Evolutionary conservation across 352 stramenopile species (phyloP).

Genomic region (Phytopythium vexans): DNA sequence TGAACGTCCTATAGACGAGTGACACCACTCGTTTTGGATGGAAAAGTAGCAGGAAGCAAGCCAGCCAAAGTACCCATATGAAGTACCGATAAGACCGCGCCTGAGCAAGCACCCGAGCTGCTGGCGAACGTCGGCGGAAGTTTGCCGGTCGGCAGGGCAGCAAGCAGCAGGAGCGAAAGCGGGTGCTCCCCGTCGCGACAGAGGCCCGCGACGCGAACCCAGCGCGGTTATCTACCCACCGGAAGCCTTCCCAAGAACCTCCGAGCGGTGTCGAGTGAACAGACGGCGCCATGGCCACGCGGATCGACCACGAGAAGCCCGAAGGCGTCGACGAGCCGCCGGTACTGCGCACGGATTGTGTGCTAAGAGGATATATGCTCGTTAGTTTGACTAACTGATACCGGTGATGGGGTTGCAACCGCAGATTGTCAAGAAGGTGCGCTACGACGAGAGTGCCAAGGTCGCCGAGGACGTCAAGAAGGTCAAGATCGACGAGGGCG

Average conservation of each 20-base stretch:
- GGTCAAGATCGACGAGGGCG: slow-evolving; percentile 35
- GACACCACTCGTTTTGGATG: background rate
- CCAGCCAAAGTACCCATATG: slow-evolving; percentile 5
- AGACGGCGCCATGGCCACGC: slow-evolving; percentile 47
- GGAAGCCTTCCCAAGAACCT: background rate
- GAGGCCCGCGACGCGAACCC: background rate
- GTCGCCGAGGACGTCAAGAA: slow-evolving; percentile 48
- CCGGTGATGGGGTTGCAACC: background rate
- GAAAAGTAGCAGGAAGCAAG: too few relatives aligned
- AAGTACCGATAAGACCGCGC: background rate
- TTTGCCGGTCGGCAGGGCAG: too few relatives aligned
- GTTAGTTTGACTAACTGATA: background rate
- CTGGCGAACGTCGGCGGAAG: too few relatives aligned
- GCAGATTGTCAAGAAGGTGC: slow-evolving; percentile 60
- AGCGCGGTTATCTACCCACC: background rate
- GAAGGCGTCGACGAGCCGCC: slow-evolving; percentile 59
- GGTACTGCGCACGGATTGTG: slow-evolving; percentile 20
- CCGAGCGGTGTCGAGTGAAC: too few relatives aligned
- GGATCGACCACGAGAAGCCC: slow-evolving; percentile 76
- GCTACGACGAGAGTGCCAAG: slow-evolving; percentile 42
- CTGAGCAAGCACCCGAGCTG: too few relatives aligned
- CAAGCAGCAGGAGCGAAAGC: too few relatives aligned
- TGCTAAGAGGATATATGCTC: background rate
- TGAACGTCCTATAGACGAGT: slow-evolving; percentile 3
- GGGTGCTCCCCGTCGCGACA: background rate